Percentiles rank a stretch among this genome's conserved stretches.
Evolutionary conservation across 2,329 filamentous ascomycete species (phyloP).

Genomic region (Cadophora gregata): DNA sequence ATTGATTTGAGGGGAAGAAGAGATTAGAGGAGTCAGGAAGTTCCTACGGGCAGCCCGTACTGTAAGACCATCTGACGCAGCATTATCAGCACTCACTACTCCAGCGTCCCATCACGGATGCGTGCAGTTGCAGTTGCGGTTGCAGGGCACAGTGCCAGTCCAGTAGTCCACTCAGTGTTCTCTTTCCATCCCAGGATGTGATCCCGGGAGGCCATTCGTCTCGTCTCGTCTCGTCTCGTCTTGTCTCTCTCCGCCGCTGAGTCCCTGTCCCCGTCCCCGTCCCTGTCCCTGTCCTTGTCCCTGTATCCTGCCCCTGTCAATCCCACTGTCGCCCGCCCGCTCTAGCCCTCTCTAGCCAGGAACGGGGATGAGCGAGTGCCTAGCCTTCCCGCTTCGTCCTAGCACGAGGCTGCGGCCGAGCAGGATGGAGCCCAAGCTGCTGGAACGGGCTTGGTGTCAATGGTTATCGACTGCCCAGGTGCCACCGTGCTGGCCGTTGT

Average conservation of each 20-base stretch:
- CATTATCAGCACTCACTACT: neutral
- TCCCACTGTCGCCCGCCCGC: neutral
- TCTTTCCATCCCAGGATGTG: neutral
- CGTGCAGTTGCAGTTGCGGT: neutral
- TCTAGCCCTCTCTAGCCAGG: conserved; percentile 10
- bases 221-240: neutral
- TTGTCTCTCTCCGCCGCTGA: neutral
- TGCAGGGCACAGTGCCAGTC: neutral
- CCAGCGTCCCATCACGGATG: neutral
- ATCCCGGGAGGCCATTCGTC: neutral
- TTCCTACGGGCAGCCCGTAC: neutral
- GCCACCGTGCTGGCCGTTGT: neutral
- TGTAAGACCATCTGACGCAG: neutral
- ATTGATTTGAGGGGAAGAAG: neutral
- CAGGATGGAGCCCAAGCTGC: neutral
- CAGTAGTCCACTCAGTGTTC: neutral
- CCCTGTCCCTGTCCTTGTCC: neutral
- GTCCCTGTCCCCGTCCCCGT: neutral
- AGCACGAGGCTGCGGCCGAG: conserved; percentile 12
- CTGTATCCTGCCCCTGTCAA: neutral
- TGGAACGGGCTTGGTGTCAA: neutral
- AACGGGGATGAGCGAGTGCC: neutral
- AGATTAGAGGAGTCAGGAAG: neutral
- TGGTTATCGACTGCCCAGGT: neutral
- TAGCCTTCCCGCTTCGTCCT: neutral